Base-by-base conservation (phyloP, 179 eudicot genomes). In the Drosera spatulata region DNA sequence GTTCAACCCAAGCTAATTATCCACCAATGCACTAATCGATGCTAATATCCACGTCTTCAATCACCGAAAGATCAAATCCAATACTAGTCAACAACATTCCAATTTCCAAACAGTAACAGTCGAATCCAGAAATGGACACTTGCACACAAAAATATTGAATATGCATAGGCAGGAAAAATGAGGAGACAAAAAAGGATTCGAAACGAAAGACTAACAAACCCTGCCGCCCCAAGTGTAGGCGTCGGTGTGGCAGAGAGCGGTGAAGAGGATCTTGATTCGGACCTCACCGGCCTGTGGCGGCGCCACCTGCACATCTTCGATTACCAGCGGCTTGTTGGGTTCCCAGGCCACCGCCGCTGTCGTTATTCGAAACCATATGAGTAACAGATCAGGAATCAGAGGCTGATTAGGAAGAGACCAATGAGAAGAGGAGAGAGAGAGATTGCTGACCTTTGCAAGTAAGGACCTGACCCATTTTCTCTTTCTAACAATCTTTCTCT, bases 241-340 rank as follows among this genome's bases (percentile, higher is more conserved):
- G 72, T 94, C 99, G 40, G 99, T 94, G 72, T 94, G 97, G 69
- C 99, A 94, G 63, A 94, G 96, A 40, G 99, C 99, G 39, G 99
- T 81, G 74, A 49, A 94, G 12, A 94, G 79, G 42, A 90, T 82
- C 83, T 94, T 75, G 59, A 94, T 62, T 6, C 99, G 82, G 11
- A 94, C 99, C 66, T 94, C 99, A 3, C 99, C 97, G 41, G 99
- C 95, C 60, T 94, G 97, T 2, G 97, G 99, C 39, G 99, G 99
- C 44, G 86, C 99, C 58, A 94, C 99, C 74, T 94, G 82, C 2
- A 94, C 96, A 59, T 94, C 96, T 65, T 94, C 99, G 41, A 94
- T 87, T 65, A 77, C 82, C 52, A 94, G 65, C 1, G 87, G 91
- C 73, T 94, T 94, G 71, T 94, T 94, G 55, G 99, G 75, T 73